These are phyloP conservation scores for Xylariaceae sp. DNA, from an alignment of 2,329 filamentous ascomycete genomes.

Conservation along the genomic window DNA sequence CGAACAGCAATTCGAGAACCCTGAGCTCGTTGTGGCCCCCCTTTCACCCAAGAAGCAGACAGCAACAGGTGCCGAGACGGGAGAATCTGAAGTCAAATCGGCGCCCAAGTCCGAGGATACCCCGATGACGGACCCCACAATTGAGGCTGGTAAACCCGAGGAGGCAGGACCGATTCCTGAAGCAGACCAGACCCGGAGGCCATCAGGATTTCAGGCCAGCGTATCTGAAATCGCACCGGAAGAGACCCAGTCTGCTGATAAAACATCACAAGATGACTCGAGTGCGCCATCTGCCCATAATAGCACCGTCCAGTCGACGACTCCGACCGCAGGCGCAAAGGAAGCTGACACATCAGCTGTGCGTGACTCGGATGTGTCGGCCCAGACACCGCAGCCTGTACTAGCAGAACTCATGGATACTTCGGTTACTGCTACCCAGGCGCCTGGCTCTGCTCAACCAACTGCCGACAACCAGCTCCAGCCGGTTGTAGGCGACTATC, in stretches of 20 bases:
- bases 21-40: conserved; percentile 52
- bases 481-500: conserved; percentile 79
- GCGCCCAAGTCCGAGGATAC: conserved; percentile 1
- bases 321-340: background rate
- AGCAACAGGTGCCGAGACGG: conserved; percentile 17
- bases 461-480: conserved; percentile 2
- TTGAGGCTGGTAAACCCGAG: background rate
- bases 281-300: background rate
- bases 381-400: background rate
- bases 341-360: background rate
- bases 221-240: background rate
- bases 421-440: background rate
- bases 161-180: background rate
- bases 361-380: background rate
- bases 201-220: background rate
- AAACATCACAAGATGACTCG: too few species aligned
- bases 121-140: background rate
- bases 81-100: conserved; percentile 7
- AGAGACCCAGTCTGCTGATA: background rate
- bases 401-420: background rate
- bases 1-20: conserved; percentile 48
- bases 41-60: conserved; percentile 48
- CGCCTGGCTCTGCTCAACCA: background rate
- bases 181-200: background rate
- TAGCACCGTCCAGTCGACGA: background rate